These are phyloP conservation scores for Aspergillus niger DNA, from an alignment of 2,329 filamentous ascomycete genomes.

Conservation along the genomic window DNA sequence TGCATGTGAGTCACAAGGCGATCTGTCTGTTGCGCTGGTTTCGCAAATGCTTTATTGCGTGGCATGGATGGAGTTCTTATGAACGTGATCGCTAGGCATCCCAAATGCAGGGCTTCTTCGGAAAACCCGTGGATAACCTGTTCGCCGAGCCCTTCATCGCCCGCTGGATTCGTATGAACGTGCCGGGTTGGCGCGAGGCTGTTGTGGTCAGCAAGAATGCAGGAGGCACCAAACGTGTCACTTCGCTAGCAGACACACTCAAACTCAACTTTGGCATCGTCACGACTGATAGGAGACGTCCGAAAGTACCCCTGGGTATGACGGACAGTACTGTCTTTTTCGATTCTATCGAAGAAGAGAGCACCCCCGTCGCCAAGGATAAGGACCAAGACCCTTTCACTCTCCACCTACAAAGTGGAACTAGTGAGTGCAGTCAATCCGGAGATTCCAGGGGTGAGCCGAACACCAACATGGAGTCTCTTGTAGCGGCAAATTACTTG, in stretches of 20 bases:
- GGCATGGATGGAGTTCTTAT: slow-evolving; percentile 21
- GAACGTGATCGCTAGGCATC: slow-evolving; percentile 57
- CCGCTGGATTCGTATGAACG: slow-evolving; percentile 89
- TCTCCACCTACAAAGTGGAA: slow-evolving; percentile 27
- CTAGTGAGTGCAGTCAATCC: slow-evolving; percentile 19
- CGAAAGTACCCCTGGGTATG: slow-evolving; percentile 60
- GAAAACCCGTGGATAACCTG: slow-evolving; percentile 94
- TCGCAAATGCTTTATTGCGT: slow-evolving; percentile 1
- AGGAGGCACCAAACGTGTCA: slow-evolving; percentile 94
- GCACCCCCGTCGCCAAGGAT: slow-evolving; percentile 27
- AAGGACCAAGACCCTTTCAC: slow-evolving; percentile 34
- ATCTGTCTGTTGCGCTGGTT: slow-evolving; percentile 3
- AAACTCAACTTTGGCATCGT: slow-evolving; percentile 98
- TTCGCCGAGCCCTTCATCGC: slow-evolving; percentile 94
- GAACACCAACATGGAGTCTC: slow-evolving; percentile 28
- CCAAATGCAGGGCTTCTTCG: slow-evolving; percentile 99
- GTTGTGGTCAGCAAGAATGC: slow-evolving; percentile 99
- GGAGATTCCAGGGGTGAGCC: slow-evolving; percentile 15
- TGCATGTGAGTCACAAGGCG: slow-evolving; percentile 63
- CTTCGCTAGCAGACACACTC: slow-evolving; percentile 88
- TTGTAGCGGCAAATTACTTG: slow-evolving; percentile 30
- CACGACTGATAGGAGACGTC: slow-evolving; percentile 59
- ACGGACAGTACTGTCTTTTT: slow-evolving; percentile 76
- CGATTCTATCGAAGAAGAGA: slow-evolving; percentile 58
- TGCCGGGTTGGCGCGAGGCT: slow-evolving; percentile 80